A percentile compares a stretch with the other conserved stretches of the same genome.
Conservation (phyloP, 2,329 filamentous ascomycete genomes). For the Fusarium pseudoanthophilum region DNA sequence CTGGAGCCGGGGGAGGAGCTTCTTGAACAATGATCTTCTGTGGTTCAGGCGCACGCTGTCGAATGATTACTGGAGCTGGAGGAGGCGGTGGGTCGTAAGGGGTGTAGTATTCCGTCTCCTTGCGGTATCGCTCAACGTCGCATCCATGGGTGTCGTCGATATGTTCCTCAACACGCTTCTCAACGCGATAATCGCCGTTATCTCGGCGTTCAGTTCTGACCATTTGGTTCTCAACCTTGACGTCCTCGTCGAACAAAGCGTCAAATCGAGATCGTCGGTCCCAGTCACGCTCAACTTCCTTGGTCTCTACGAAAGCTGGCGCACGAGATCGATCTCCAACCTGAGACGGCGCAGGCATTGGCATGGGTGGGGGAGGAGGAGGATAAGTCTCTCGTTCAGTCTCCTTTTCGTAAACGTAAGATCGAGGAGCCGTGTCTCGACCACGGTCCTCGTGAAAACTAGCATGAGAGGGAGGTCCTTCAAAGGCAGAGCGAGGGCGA, state of each 20-base stretch:
- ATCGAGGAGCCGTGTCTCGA: conserved; percentile 44
- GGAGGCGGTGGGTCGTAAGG: conserved; percentile 60
- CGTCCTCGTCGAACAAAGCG: conserved; percentile 60
- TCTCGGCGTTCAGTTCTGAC: conserved; percentile 57
- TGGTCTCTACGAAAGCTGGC: conserved; percentile 50
- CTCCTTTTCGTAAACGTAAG: conserved; percentile 40
- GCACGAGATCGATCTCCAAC: conserved; percentile 45
- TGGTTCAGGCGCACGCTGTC: conserved; percentile 63
- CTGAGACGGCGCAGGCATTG: conserved; percentile 38
- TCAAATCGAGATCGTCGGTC: conserved; percentile 55
- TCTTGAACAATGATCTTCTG: conserved; percentile 72
- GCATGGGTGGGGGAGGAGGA: conserved; percentile 37
- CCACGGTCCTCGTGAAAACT: conserved; percentile 60
- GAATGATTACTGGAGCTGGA: conserved; percentile 63
- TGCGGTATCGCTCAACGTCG: conserved; percentile 68
- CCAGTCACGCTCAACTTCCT: conserved; percentile 56
- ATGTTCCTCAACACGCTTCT: conserved; percentile 64
- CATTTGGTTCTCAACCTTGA: conserved; percentile 63
- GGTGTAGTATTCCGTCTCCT: conserved; percentile 71
- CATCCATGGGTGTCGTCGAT: conserved; percentile 57
- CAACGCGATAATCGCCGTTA: conserved; percentile 57
- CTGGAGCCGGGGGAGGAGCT: conserved; percentile 62
- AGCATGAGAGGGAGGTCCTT: conserved; percentile 54
- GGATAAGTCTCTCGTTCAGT: conserved; percentile 40
- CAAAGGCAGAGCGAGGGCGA: conserved; percentile 63